Base-by-base conservation (phyloP, 768 basidiomycete genomes). In the Nevesoporus exiguus region DNA sequence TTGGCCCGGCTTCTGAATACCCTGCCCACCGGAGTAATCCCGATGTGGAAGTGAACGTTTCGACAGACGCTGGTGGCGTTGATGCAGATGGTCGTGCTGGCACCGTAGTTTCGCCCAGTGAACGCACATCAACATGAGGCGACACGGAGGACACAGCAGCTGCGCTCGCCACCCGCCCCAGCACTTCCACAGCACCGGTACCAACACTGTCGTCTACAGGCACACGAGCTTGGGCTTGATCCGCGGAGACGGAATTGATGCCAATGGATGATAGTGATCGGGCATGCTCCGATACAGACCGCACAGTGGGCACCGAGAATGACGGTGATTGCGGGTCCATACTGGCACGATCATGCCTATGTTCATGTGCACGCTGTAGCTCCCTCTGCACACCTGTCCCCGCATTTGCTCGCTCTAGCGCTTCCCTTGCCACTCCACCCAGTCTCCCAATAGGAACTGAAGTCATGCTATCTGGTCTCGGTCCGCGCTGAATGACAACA, bases 401-500 rank as follows among this genome's bases (percentile, higher is more conserved):
- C 44, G 52, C 54, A 49, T 58, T 60, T 22, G 45, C 50, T 37
- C 63, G 70, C n/a, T 72, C 71, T 52, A 61, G 56, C 30, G 58
- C 67, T 40, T 71, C 66, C 54, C 49, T 65, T 40, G 56, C 70
- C 40, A 73, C 64, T 22, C 69, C 57, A 48, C 67, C 63, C 63
- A 62, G 29, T 72, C 66, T 57, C 55, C 69, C 61, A 47, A 69
- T 49, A 9, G 51, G 52, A 31, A 19, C 52, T 30, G 45, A 41
- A 39, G 14, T 25, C 24, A 49, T 52, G 40, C 47, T 50, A 43
- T 63, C 56, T 8, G 93, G 93, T 53, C 95, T 78, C 27, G 74
- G 58, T 3, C 95, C 96, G 47, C 93, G 80, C 30, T 84, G 85
- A 51, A 99, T 79, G 29, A 93, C 89, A 45, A 97, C 81, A 67